Base-by-base conservation (phyloP, 768 basidiomycete species). In the Lactarius quietus region DNA sequence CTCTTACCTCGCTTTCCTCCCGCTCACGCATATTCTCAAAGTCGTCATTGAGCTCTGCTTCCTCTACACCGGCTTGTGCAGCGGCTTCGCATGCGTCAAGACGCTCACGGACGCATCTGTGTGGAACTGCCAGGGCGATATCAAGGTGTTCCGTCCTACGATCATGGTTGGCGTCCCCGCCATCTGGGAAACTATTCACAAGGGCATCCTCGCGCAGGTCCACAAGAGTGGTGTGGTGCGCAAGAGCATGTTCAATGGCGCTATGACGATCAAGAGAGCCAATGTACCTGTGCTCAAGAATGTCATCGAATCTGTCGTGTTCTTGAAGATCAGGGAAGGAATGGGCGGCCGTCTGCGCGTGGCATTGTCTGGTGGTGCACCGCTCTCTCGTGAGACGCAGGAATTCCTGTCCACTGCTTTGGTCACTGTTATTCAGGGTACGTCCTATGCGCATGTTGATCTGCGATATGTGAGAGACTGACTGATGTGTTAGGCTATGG, bases 101-200 rank as follows among this genome's bases (percentile, higher is more conserved):
- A 99, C 96, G 8, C 83, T 98, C 68, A 98, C 96, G 3, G 95
- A 98, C 73, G 84, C 88, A 3, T 93, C 89, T n/a, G 93, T 96
- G 23, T 86, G 94, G 53, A 88, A 92, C 73, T 90, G 87, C 76
- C 83, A 88, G 64, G 96, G 96, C 57, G 96, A 98, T 73, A 86
- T 99, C 72, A 80, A 81, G 59, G 82, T 86, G 15, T 91, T 97
- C 81, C 78, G 81, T 51, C 96, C 96, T 7, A 83, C 87, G n/a
- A 87, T 97, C 77, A 88, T 98, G 84, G 85, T 93, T 59, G 96
- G 94, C 59, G 96, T 98, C 2, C 96, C 96, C 1, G 92, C 95
- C 3, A 91, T 98, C 1, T 99, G 94, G 94, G 96, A 99, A 77
- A 88, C 86, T 61, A 98, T 98, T 69, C 87, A 95, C 65, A 99